Evolutionary conservation across 1,284 basidiomycete species (phyloP), one percentile per base, ranked within the genome.

Genomic region (Cystobasidium slooffiae): DNA sequence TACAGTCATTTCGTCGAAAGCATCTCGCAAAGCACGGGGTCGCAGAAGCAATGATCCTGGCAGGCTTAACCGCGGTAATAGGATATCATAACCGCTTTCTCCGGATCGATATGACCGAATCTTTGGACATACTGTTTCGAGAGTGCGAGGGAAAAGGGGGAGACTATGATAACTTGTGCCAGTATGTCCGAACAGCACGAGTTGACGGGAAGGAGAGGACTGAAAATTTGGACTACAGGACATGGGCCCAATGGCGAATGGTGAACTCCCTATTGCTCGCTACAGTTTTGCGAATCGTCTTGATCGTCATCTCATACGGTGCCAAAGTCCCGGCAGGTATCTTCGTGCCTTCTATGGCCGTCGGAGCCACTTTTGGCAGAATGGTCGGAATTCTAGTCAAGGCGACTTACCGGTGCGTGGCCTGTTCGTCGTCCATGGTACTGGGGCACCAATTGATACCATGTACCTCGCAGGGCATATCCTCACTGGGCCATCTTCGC

Each of bases 71-170:
- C 0, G 96, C 94, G 0, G 86, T 96, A 79, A 87, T 99, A 74
- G 91, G 93, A 1, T 99, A 96, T 82, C 91, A 91, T 80, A 99
- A 99, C 83, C 89, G 91, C 74, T 99, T 98, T 83, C 83, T 99
- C 74, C 88, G 94, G 63, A 92, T 98, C 64, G 97, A 99, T 82
- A 99, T 99, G 97, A 98, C 94, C 1, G 93, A 97, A 80, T 92
- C 90, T 82, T 90, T 99, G 87, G 90, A 92, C n/a, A 90, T 98
- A 75, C 86, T 99, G 46, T 99, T 99, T 83, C 88, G 92, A 75
- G 96, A 99, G 81, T 99, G 97, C 80, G 93, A 97, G 80, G 92
- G 92, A 22, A 61, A 61, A 24, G 94, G 93, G 49, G 93, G 94
- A 6, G 93, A 97, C 82, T 89, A 92, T 74, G 88, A 93, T 78